A percentile compares a stretch with the other conserved stretches of the same genome.
Evolutionary conservation across 768 basidiomycete species (phyloP).

Genomic region (Asterophora lycoperdoides): DNA sequence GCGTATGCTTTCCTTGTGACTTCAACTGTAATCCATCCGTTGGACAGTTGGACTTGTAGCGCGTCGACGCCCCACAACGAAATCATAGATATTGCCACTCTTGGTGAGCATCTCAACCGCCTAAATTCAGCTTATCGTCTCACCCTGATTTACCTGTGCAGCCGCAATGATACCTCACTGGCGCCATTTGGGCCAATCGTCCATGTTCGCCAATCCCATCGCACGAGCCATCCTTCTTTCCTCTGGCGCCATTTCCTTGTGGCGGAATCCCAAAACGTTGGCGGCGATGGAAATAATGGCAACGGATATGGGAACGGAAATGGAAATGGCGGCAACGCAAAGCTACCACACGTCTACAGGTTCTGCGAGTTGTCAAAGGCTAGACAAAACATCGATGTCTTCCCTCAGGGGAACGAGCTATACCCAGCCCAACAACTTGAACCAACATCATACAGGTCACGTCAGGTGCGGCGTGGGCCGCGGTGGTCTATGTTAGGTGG

Average conservation of each 20-base stretch:
- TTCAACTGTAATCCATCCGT: not conserved
- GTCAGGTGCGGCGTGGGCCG: slow-evolving; percentile 69
- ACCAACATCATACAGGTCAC: slow-evolving; percentile 45
- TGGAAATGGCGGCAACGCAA: slow-evolving; percentile 6
- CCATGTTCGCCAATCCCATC: slow-evolving; percentile 58
- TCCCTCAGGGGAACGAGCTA: slow-evolving; percentile 62
- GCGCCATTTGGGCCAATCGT: slow-evolving; percentile 63
- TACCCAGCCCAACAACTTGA: slow-evolving; percentile 40
- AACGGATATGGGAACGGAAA: slow-evolving; percentile 4
- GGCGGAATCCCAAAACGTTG: slow-evolving; percentile 50
- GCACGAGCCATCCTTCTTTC: slow-evolving; percentile 48
- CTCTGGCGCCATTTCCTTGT: slow-evolving; percentile 70
- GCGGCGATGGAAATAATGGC: slow-evolving; percentile 10
- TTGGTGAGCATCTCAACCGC: slow-evolving; percentile 27
- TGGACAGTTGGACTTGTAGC: slow-evolving; percentile 23
- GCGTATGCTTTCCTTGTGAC: slow-evolving; percentile 28
- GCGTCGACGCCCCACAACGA: slow-evolving; percentile 67
- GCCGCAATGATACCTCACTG: slow-evolving; percentile 57
- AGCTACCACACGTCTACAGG: slow-evolving; percentile 45
- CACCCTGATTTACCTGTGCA: slow-evolving; percentile 8
- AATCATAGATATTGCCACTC: slow-evolving; percentile 52
- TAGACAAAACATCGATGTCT: slow-evolving; percentile 60
- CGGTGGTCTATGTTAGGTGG: slow-evolving; percentile 59
- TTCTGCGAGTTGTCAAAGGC: slow-evolving; percentile 51
- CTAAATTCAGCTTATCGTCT: not conserved